phyloP scores from a whole-genome alignment of 2,329 filamentous ascomycete genomes.

The Fusarium sp. region DNA sequence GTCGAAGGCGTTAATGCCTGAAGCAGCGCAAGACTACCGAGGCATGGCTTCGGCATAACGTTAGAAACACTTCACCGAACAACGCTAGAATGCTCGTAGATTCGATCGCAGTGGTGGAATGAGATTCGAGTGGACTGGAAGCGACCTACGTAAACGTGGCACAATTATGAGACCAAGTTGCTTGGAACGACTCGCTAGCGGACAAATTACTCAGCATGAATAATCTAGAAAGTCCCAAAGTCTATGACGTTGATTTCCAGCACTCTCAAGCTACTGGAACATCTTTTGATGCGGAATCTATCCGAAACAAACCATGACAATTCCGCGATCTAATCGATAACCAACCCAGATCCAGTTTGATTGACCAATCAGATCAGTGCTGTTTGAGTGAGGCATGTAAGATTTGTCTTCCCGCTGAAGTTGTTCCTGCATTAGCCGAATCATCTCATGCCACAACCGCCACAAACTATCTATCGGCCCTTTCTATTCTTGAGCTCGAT shows the following conservation, averaged over 20 bases:
- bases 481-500: background rate
- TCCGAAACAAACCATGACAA: background rate
- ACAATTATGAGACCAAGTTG: background rate
- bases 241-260: conserved; percentile 11
- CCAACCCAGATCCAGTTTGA: background rate
- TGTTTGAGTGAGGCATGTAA: background rate
- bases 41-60: background rate
- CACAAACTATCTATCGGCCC: background rate
- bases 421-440: background rate
- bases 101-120: too few species aligned
- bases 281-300: background rate
- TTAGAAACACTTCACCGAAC: background rate
- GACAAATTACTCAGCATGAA: conserved; percentile 15
- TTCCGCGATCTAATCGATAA: background rate
- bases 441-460: background rate
- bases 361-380: background rate
- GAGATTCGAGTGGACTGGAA: background rate
- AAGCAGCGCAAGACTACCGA: conserved; percentile 6
- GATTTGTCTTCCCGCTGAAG: background rate
- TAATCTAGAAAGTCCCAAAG: background rate
- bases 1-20: background rate
- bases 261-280: background rate
- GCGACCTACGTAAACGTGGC: background rate
- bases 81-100: conserved; percentile 4
- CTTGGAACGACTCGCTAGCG: background rate